Conservation (phyloP, 2,329 filamentous ascomycete species). For the Phyllosticta paracitricarpa region DNA sequence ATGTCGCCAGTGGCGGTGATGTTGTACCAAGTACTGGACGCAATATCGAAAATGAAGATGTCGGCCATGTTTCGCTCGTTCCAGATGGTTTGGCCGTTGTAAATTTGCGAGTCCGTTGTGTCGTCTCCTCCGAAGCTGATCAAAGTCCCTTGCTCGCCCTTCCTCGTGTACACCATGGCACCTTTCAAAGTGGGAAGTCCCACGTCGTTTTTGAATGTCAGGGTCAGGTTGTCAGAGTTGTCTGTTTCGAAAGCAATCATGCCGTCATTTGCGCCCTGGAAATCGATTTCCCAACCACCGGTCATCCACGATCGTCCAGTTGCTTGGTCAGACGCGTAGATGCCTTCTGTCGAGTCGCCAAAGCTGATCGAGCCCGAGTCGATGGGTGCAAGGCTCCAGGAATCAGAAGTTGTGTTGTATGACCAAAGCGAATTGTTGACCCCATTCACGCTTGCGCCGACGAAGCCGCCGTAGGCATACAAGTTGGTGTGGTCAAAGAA, state of each 20-base stretch:
- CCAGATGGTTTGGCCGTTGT: not conserved
- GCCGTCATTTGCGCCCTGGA: not conserved
- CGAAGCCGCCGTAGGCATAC: conserved; percentile 4
- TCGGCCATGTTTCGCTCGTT: not conserved
- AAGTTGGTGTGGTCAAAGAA: conserved; percentile 4
- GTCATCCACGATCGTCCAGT: not conserved
- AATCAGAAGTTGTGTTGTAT: not conserved
- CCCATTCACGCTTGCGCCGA: not conserved
- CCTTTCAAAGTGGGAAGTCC: not conserved
- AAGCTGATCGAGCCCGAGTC: not conserved
- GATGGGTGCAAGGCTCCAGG: not conserved
- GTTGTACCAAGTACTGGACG: conserved; percentile 3
- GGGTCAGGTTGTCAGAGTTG: not conserved
- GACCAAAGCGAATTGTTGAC: not conserved
- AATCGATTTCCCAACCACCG: not conserved
- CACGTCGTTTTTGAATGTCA: not conserved
- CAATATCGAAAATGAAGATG: conserved; percentile 1
- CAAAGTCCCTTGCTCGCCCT: not conserved
- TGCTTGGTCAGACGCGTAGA: not conserved
- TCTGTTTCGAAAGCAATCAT: not conserved
- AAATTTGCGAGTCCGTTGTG: not conserved
- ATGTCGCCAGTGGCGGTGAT: conserved; percentile 2
- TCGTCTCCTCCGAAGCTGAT: conserved; percentile 2
- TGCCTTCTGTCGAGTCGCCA: not conserved
- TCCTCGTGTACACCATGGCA: conserved; percentile 2